Evolutionary conservation across 108 stramenopile species (phyloP).

Genomic region (Skeletonema costatum): DNA sequence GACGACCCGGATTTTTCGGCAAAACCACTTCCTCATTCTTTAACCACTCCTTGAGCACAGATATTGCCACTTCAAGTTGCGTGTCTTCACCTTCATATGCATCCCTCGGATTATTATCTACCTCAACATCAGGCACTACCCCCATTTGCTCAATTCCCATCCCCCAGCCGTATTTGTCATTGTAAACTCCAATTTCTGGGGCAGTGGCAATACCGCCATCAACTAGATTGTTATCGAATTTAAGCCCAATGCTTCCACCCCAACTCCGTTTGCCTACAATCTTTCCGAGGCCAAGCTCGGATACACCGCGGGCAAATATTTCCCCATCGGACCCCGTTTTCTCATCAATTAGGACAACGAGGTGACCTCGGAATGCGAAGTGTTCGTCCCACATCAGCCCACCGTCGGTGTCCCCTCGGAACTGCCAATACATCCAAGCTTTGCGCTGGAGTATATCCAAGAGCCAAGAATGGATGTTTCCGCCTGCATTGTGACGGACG

Average conservation of each 20-base stretch:
- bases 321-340: conserved; percentile 77
- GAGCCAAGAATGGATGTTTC: conserved; percentile 81
- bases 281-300: conserved; percentile 75
- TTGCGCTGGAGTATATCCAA: conserved; percentile 67
- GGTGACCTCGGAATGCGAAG: conserved; percentile 74
- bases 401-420: conserved; percentile 52
- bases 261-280: conserved; percentile 79
- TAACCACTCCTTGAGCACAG: conserved; percentile 58
- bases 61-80: conserved; percentile 69
- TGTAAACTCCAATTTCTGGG: conserved; percentile 72
- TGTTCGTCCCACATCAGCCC: conserved; percentile 75
- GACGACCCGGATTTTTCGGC: conserved; percentile 40
- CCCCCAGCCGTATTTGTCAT: conserved; percentile 71
- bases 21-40: conserved; percentile 56
- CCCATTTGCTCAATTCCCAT: conserved; percentile 75
- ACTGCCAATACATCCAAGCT: conserved; percentile 79
- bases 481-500: conserved; percentile 71
- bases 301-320: conserved; percentile 73
- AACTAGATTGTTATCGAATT: conserved; percentile 68
- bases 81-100: conserved; percentile 57
- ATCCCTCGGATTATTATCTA: conserved; percentile 76
- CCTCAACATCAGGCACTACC: conserved; percentile 69
- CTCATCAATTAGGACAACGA: conserved; percentile 78
- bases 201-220: conserved; percentile 78
- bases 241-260: conserved; percentile 83